Evolutionary conservation across 2,329 filamentous ascomycete genomes (phyloP), one percentile per base, ranked within the genome.

Genomic region (Elsinoe perseae): DNA sequence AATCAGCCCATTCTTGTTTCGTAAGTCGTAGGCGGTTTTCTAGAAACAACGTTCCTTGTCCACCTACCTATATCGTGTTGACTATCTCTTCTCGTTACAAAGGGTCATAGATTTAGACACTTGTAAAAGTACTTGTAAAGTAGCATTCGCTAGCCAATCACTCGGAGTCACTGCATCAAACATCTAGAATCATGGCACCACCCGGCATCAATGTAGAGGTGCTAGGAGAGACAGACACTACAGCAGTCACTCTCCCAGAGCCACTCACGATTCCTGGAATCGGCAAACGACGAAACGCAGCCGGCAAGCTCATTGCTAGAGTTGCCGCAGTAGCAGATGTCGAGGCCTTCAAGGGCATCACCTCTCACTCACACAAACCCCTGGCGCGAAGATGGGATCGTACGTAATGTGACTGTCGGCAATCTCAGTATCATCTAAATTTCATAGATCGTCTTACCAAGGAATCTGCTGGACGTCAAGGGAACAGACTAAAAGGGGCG

Each of bases 311-410:
- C 36, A 77, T 87, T 60, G 87, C 84, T 16, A 86, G 86, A 34
- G 80, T 89, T 46, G 92, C 91, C 28, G 87, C 89, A 8, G 79
- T 80, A 52, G 85, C 86, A 2, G 84, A 85, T 70, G 88, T 87
- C 69, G 86, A 91, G 64, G 83, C 87, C 76, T 96, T 95, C 73
- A 93, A 93, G 72, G 83, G 83, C 54, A 58, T 63, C 36, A 78
- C 82, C 56, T 84, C 72, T 60, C 73, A 82, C 68, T 65, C 70
- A 27, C 70, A 75, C 62, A 91, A 92, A 67, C 86, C 87, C 3
- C 85, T 84, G 66, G 87, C 92, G 2, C 89, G 85, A 70, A 76
- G 83, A 69, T 96, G 88, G 86, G 87, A 95, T 67, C 80, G 89
- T 95, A 75, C 75, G 87, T 82, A 9, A 36, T 16, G 2, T 10